Evolutionary conservation across 768 basidiomycete species (phyloP).

Genomic region (Termitomyces sp.): DNA sequence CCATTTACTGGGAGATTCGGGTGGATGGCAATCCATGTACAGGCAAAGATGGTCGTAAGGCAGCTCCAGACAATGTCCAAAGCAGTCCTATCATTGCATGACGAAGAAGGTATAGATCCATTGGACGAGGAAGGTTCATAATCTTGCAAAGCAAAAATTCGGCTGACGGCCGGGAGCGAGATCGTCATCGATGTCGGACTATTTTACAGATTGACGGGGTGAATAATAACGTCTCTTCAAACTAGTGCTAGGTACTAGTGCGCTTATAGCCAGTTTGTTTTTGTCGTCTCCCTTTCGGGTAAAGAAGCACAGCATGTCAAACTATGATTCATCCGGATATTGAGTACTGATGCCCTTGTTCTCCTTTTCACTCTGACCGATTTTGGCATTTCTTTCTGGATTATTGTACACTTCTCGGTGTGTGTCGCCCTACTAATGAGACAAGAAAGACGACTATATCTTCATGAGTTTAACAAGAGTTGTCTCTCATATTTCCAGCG

Average conservation of each 20-base stretch:
- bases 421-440: too few relatives aligned
- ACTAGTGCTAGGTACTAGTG: neutral
- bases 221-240: neutral
- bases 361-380: too few relatives aligned
- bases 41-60: conserved; percentile 1
- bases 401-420: too few relatives aligned
- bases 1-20: conserved; percentile 18
- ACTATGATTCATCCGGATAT: too few relatives aligned
- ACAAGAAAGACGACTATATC: too few relatives aligned
- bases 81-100: conserved; percentile 1
- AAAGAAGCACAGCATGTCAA: neutral
- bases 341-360: too few relatives aligned
- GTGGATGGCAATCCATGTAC: conserved; percentile 14
- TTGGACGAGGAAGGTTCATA: neutral
- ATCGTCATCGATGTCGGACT: neutral
- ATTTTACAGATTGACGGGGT: neutral
- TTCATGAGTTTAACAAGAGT: too few relatives aligned
- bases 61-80: conserved; percentile 21
- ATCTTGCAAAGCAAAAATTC: neutral
- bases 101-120: neutral
- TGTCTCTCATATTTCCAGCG: too few relatives aligned
- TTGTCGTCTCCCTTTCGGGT: neutral
- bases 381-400: too few relatives aligned
- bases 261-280: neutral
- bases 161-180: neutral